Conservation (phyloP, 2,329 filamentous ascomycete species). For the Penicillium freii region DNA sequence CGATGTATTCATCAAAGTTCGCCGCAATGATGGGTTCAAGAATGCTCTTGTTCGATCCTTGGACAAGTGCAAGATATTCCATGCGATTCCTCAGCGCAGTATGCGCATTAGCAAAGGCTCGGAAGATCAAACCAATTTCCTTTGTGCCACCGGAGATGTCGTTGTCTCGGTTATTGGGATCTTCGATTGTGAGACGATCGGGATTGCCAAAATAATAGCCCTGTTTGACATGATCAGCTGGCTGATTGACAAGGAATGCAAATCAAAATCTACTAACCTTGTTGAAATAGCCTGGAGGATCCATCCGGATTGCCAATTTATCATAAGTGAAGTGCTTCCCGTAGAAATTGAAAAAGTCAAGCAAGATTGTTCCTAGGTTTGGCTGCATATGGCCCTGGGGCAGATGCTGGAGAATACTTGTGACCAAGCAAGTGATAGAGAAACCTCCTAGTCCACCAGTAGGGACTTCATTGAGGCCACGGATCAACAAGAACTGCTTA, state of each 20-base stretch:
- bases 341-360: slow-evolving; percentile 88
- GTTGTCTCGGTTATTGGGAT: slow-evolving; percentile 80
- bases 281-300: slow-evolving; percentile 69
- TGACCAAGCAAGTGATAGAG: slow-evolving; percentile 87
- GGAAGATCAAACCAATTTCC: slow-evolving; percentile 65
- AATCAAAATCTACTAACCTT: slow-evolving; percentile 58
- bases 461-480: slow-evolving; percentile 85
- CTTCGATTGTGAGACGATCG: slow-evolving; percentile 79
- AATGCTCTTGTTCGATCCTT: slow-evolving; percentile 52
- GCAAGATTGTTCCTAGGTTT: slow-evolving; percentile 75
- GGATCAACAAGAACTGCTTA: slow-evolving; percentile 90
- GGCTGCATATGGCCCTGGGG: slow-evolving; percentile 66
- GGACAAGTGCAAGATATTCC: slow-evolving; percentile 29
- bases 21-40: slow-evolving; percentile 71
- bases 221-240: slow-evolving; percentile 35
- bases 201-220: slow-evolving; percentile 53
- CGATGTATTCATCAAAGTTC: slow-evolving; percentile 72
- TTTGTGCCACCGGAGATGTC: slow-evolving; percentile 86
- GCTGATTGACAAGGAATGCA: neutral
- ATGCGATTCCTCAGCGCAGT: slow-evolving; percentile 59
- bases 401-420: slow-evolving; percentile 80
- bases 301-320: slow-evolving; percentile 69
- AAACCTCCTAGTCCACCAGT: slow-evolving; percentile 92
- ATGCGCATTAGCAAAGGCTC: slow-evolving; percentile 67
- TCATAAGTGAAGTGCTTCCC: slow-evolving; percentile 75